Percentiles rank a stretch among this genome's conserved stretches.
Evolutionary conservation across 1,139 yeast species (phyloP).

Genomic region (Geotrichum citri-aurantii): DNA sequence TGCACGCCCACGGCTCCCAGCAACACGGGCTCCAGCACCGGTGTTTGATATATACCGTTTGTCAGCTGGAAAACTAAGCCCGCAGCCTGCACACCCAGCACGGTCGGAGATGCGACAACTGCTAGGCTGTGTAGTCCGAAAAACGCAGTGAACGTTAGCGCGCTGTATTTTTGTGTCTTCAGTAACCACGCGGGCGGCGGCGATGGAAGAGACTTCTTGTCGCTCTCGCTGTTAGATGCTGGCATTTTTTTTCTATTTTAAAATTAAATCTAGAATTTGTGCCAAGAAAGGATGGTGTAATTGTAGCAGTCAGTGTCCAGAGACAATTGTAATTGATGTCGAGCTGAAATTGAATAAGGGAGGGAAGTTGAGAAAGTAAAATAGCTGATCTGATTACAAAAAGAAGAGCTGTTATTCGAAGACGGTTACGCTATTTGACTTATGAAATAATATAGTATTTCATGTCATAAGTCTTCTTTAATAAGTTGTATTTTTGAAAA

Average conservation of each 20-base stretch:
- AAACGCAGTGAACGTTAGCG: slow-evolving; percentile 54
- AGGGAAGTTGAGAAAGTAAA: background rate
- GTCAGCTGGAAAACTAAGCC: slow-evolving; percentile 58
- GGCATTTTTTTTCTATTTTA: background rate
- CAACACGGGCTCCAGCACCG: slow-evolving; percentile 48
- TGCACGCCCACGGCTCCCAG: slow-evolving; percentile 48
- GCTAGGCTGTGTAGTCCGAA: slow-evolving; percentile 54
- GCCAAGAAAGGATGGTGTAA: too few relatives aligned
- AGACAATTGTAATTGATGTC: background rate
- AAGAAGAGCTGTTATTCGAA: background rate
- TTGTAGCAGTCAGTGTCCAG: background rate
- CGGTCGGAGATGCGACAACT: slow-evolving; percentile 51
- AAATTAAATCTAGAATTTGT: too few relatives aligned
- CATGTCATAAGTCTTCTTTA: too few relatives aligned
- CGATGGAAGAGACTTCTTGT: background rate
- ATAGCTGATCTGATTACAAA: background rate
- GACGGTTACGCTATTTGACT: too few relatives aligned
- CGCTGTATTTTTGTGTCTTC: slow-evolving; percentile 53
- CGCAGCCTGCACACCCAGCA: slow-evolving; percentile 41
- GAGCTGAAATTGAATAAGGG: background rate
- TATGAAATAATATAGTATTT: too few relatives aligned
- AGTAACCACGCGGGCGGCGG: slow-evolving; percentile 1
- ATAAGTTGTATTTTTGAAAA: too few relatives aligned
- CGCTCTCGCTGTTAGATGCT: background rate
- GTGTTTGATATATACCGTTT: slow-evolving; percentile 55